Base-by-base conservation (phyloP, 208 protist genomes). In the Lotmaria passim region DNA sequence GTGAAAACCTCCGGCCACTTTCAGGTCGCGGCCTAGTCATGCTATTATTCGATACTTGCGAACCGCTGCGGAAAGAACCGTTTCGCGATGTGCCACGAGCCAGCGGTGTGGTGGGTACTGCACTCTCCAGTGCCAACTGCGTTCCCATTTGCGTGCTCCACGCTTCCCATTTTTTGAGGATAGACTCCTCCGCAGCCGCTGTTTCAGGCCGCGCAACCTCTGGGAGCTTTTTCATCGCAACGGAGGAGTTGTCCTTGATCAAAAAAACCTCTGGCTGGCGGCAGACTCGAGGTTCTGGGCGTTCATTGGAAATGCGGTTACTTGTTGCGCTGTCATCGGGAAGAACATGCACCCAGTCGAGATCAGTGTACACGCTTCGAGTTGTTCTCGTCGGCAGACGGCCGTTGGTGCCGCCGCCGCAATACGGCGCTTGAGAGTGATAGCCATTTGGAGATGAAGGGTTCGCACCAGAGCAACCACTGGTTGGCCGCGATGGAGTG, bases 151-250 rank as follows among this genome's bases (percentile, higher is more conserved):
- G 31, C 17, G 26, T 41, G 55, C 43, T 69, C 52, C 51, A 68
- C 5, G 38, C 51, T 36, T 76, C 61, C 61, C 57, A 76, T 41
- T 64, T 68, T 39, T 50, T 43, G 0, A 69, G 23, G 47, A 63
- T 68, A 8, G 50, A 57, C 30, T 76, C 36, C 8, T 58, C 61
- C 10, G 38, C 51, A 12, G 19, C 55, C 2, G 23, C 8, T 21
- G 61, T 57, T 30, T 62, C 19, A 21, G 7, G 14, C 24, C 30
- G 43, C 15, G 21, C 14, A 7, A 31, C 17, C 14, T 34, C 31
- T 11, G 59, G 46, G 3, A 69, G 59, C 31, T 11, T 34, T 39
- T 64, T 48, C 34, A 69, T 39, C 2, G 53, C 47, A 60, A 46
- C 19, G 17, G 43, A 57, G 0, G 51, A 50, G 14, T 46, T 23